phyloP scores from a whole-genome alignment of 2,329 filamentous ascomycete genomes.

The Elsinoe ampelina region DNA sequence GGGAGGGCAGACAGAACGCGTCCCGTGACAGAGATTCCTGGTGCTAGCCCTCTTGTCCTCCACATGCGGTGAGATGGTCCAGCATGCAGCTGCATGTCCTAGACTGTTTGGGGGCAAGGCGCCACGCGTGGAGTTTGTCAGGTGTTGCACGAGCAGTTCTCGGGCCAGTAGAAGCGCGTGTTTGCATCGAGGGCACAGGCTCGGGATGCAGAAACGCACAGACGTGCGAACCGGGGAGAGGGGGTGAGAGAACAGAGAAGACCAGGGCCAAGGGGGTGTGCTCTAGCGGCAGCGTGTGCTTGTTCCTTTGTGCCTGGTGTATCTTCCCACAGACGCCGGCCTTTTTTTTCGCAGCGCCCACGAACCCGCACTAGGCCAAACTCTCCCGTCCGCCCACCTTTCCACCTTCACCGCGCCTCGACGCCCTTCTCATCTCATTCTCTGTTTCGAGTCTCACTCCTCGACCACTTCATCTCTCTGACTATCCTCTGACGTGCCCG shows the following conservation, averaged over 20 bases:
- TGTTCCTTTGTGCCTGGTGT: background rate
- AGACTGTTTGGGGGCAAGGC: background rate
- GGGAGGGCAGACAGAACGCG: slow-evolving; percentile 4
- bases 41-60: too few relatives aligned
- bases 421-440: slow-evolving; percentile 12
- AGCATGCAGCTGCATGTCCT: background rate
- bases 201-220: background rate
- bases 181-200: slow-evolving; percentile 7
- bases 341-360: background rate
- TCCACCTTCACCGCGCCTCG: slow-evolving; percentile 8
- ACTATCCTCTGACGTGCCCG: slow-evolving; percentile 8
- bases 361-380: slow-evolving; percentile 10
- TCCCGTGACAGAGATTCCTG: background rate
- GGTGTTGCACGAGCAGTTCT: slow-evolving; percentile 6
- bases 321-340: background rate
- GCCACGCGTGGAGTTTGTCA: slow-evolving; percentile 5
- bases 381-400: slow-evolving; percentile 6
- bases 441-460: slow-evolving; percentile 13
- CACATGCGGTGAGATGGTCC: background rate
- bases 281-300: background rate
- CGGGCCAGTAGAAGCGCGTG: slow-evolving; percentile 10
- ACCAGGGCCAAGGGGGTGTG: slow-evolving; percentile 4
- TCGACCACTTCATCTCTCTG: slow-evolving; percentile 10
- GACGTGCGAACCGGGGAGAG: slow-evolving; percentile 7
- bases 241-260: background rate